These are phyloP conservation scores for Phoma sp. DNA, from an alignment of 2,329 filamentous ascomycete genomes.

Conservation along the genomic window DNA sequence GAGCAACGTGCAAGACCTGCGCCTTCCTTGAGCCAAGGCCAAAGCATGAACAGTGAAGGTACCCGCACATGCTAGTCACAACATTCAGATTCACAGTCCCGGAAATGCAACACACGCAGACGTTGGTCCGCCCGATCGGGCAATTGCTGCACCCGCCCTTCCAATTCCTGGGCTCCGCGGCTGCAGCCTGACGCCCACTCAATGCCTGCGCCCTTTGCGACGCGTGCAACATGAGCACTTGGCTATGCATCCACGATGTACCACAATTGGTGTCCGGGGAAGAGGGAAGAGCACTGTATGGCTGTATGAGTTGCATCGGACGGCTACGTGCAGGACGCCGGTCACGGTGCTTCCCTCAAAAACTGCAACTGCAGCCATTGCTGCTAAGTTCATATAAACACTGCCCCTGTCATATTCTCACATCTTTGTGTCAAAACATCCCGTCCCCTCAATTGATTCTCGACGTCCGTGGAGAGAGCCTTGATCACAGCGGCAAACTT, in stretches of 20 bases:
- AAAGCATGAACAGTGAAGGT: too few species aligned
- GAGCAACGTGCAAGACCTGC: too few species aligned
- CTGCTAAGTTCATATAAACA: background rate
- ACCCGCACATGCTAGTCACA: too few species aligned
- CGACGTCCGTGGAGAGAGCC: too few species aligned
- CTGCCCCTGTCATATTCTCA: background rate
- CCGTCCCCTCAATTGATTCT: background rate
- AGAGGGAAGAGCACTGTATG: background rate
- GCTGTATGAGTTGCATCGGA: constrained; percentile 2
- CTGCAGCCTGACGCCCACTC: background rate
- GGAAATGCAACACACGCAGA: too few species aligned
- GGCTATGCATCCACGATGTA: background rate
- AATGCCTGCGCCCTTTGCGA: constrained; percentile 1
- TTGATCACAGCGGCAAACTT: too few species aligned
- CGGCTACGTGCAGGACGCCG: constrained; percentile 1
- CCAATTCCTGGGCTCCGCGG: background rate
- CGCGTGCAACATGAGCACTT: constrained; percentile 1
- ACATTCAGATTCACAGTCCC: background rate
- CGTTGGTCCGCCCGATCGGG: background rate
- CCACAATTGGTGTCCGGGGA: background rate
- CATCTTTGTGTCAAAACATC: background rate
- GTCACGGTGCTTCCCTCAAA: background rate
- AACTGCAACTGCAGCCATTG: background rate
- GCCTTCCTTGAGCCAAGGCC: too few species aligned
- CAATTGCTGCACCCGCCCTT: constrained; percentile 1